phyloP scores from a whole-genome alignment of 345 rosid genomes.

The Toxicodendron radicans region DNA sequence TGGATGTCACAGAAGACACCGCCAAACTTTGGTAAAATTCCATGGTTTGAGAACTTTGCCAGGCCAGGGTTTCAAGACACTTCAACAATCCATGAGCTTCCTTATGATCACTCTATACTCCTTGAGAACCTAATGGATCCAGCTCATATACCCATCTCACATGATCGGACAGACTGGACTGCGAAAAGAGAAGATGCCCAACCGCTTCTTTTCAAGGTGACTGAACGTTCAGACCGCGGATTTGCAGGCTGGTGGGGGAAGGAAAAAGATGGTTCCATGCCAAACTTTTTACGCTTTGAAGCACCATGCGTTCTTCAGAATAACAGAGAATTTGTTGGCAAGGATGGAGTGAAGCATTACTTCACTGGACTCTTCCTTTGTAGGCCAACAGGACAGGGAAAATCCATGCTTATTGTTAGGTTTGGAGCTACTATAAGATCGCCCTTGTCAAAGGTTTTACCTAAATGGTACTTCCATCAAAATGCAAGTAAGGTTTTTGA shows the following conservation, averaged over 20 bases:
- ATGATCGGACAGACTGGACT: slow-evolving; percentile 82
- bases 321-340: slow-evolving; percentile 55
- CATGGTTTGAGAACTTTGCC: slow-evolving; percentile 87
- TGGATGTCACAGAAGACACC: slow-evolving; percentile 84
- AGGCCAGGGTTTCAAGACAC: slow-evolving; percentile 74
- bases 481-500: slow-evolving; percentile 84
- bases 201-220: slow-evolving; percentile 69
- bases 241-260: slow-evolving; percentile 92
- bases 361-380: slow-evolving; percentile 81
- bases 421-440: slow-evolving; percentile 74
- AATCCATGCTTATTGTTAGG: slow-evolving; percentile 89
- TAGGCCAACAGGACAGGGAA: slow-evolving; percentile 95
- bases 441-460: slow-evolving; percentile 49
- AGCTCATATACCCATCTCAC: slow-evolving; percentile 91
- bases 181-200: slow-evolving; percentile 91
- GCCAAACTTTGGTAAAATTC: slow-evolving; percentile 60
- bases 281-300: slow-evolving; percentile 61
- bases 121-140: slow-evolving; percentile 99
- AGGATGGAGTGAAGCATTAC: slow-evolving; percentile 72
- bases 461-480: slow-evolving; percentile 87
- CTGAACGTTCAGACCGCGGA: slow-evolving; percentile 69
- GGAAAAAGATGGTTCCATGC: slow-evolving; percentile 52
- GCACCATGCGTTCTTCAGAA: slow-evolving; percentile 88
- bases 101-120: slow-evolving; percentile 93
- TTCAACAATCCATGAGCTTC: slow-evolving; percentile 83